Conservation (phyloP, 495 filamentous ascomycete species). For the Cercophora sp. region DNA sequence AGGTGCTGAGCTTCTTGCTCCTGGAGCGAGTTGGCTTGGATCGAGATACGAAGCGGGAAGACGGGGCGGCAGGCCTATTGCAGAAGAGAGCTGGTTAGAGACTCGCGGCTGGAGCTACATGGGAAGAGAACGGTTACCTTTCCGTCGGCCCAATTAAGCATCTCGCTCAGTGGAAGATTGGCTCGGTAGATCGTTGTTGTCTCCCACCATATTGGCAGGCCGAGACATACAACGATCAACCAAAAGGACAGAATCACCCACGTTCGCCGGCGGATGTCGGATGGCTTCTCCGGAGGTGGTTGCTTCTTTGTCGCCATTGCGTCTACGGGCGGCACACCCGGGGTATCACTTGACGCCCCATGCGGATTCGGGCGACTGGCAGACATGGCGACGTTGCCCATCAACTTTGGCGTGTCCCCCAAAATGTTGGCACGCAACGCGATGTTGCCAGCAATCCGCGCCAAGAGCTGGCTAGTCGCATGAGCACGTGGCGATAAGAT, state of each 20-base stretch:
- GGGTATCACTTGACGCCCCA: conserved; percentile 11
- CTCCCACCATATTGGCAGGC: conserved; percentile 92
- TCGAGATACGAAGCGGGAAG: conserved; percentile 77
- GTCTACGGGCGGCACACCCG: not conserved
- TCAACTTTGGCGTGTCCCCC: not conserved
- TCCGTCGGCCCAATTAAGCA: conserved; percentile 91
- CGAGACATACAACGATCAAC: conserved; percentile 77
- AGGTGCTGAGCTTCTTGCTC: conserved; percentile 70
- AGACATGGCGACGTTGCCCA: conserved; percentile 27
- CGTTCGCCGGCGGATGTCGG: conserved; percentile 62
- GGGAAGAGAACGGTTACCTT: conserved; percentile 73
- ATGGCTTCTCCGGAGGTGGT: conserved; percentile 72
- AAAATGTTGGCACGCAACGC: conserved; percentile 1
- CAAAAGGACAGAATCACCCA: conserved; percentile 86
- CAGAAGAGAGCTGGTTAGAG: not conserved
- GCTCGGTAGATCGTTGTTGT: conserved; percentile 95
- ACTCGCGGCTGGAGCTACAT: no score
- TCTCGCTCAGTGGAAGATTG: conserved; percentile 73
- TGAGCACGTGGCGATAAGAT: conserved; percentile 4
- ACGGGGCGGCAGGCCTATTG: conserved; percentile 77
- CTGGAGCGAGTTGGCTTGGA: conserved; percentile 67
- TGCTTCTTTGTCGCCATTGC: conserved; percentile 30
- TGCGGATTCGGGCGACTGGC: conserved; percentile 18
- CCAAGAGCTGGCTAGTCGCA: not conserved
- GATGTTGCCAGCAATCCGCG: conserved; percentile 2